Conservation (phyloP, 2,329 filamentous ascomycete genomes). For the Paracoccidioides brasiliensis region DNA sequence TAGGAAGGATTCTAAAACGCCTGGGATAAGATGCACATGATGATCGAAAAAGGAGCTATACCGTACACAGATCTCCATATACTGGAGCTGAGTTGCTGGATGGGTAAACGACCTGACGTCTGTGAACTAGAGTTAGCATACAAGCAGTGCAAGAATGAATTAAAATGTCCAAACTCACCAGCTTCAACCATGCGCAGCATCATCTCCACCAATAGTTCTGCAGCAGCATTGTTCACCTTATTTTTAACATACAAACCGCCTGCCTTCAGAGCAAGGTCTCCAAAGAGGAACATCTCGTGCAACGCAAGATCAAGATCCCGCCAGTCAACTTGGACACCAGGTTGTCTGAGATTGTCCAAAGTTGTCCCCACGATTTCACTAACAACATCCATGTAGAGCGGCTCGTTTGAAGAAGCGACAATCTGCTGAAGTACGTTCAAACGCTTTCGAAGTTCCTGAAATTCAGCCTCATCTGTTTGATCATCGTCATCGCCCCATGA, state of each 20-base stretch:
- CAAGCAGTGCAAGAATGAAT: background rate
- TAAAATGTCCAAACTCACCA: conserved; percentile 42
- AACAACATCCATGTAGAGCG: conserved; percentile 75
- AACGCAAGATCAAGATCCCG: conserved; percentile 86
- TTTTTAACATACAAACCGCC: conserved; percentile 79
- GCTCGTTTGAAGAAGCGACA: conserved; percentile 77
- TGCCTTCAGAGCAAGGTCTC: conserved; percentile 80
- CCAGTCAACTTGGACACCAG: conserved; percentile 72
- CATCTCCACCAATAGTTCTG: conserved; percentile 75
- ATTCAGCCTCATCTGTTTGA: conserved; percentile 92
- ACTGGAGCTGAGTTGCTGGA: conserved; percentile 84
- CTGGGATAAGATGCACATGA: conserved; percentile 67
- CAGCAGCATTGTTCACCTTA: conserved; percentile 63
- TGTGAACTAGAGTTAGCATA: conserved; percentile 24
- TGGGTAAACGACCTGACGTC: conserved; percentile 77
- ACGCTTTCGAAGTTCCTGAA: conserved; percentile 82
- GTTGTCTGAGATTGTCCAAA: conserved; percentile 65
- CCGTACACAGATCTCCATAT: conserved; percentile 95
- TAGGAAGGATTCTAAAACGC: conserved; percentile 83
- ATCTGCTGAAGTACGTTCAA: conserved; percentile 86
- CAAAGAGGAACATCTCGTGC: conserved; percentile 91
- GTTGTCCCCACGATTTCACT: conserved; percentile 79
- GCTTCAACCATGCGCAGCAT: conserved; percentile 94
- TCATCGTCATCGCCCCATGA: conserved; percentile 90
- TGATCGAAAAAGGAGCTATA: conserved; percentile 89